Base-by-base conservation (phyloP, 441 rosid genomes). In the Pelargonium australe region DNA sequence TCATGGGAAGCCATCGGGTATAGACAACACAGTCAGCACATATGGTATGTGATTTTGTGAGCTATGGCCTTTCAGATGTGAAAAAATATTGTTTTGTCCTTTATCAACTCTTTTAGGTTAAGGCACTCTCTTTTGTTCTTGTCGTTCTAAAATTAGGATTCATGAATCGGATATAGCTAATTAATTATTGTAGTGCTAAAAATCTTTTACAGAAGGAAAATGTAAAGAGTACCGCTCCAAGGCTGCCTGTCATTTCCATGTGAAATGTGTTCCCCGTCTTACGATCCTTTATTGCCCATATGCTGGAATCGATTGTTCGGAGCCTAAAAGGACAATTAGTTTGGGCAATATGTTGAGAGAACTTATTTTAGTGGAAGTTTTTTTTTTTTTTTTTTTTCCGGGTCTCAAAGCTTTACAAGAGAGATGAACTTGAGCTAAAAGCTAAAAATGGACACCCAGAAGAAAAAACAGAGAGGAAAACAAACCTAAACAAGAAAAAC, bases 1-100 rank as follows among this genome's bases (percentile, higher is more conserved):
- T 74, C 98, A 94, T 72, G 98, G 98, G 77, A 89, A 73, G 78
- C 98, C 97, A 57, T 94, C 97, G 7, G 98, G 97, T 72, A 86
- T 94, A 8, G 98, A 94, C 87, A 94, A 91, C 77, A 85, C 97
- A 6, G 96, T 91, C 71, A 91, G 98, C 87, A 79, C 94, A 72
- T 89, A 82, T 28, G 99, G 99, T 94, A 84, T 70, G 92, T 69
- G 68, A 47, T 68, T 47, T 47, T 8, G 10, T 68, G 7, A 53
- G 68, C 41, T 25, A 2, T 31, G 37, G 37, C 37, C 4, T 31
- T 31, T 31, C 37, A 31, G 5, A 31, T 31, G 37, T 31, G 37
- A 2, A 31, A 31, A 31, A 31, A 31, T 2, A 31, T 31, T 31
- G 37, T 31, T 31, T 31, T 31, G 37, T 31, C 37, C 37, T 2